Evolutionary conservation across 2,329 filamentous ascomycete genomes (phyloP), one percentile per base, ranked within the genome.

Genomic region (Trichoderma polysporum): DNA sequence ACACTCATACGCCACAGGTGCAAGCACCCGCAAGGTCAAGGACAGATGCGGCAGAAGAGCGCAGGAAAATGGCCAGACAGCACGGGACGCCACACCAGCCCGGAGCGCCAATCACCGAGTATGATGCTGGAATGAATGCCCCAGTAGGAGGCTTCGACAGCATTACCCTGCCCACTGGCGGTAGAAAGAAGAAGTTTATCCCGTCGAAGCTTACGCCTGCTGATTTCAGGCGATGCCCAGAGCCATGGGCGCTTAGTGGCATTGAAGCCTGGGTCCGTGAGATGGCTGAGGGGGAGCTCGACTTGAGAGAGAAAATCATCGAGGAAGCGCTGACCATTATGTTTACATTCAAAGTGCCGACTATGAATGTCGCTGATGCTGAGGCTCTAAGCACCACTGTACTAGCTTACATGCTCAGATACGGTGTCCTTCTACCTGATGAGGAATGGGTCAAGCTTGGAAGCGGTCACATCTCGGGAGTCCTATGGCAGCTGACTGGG

Each of bases 371-470:
- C 49, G 94, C 94, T 6, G 96, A 99, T 82, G 95, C 95, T 0
- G 95, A 99, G 76, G 90, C 90, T 1, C 83, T 99, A 60, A 92
- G 92, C 69, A 86, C 87, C 67, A 88, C 88, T 47, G 91, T 97
- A 0, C 89, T 97, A 2, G 83, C 88, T 64, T 87, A 90, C 54
- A 95, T 99, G 92, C 86, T 94, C 70, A 85, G 87, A 27, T 88
- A 90, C 9, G 90, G 89, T 45, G 92, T 93, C 12, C 81, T 99
- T 35, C 83, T 96, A 5, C 89, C 90, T 15, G 94, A 97, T 37
- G 95, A 99, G 77, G 96, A 99, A 80, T 99, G 96, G 95, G 90
- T 99, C 71, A 97, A 96, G 75, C 94, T 98, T 75, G 91, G 92
- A 7, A 83, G 86, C 1, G 92, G 90, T 7, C 87, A 86, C 27